Evolutionary conservation across 176 grass and related monocot species (phyloP), one percentile per base, ranked within the genome.

Genomic region (Carex parvula): DNA sequence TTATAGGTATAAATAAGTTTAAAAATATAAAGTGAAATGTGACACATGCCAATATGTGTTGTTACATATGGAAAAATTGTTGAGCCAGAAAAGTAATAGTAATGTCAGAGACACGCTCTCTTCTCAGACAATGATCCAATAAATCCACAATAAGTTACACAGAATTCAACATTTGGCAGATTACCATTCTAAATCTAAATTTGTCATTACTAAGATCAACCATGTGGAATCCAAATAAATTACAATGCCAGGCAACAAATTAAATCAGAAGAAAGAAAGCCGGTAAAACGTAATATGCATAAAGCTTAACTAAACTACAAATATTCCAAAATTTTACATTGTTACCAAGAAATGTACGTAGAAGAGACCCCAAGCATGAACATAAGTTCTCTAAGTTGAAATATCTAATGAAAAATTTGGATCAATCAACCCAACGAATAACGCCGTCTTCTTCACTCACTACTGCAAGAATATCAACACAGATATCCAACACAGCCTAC

Each of bases 371-470:
- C 53, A 72, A 82, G 39, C 35, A 81, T 14, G 29, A 63, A 46
- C 6, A 70, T 14, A 0, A 84, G 44, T 71, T 52, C 9, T 60
- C 54, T 63, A 57, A 26, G 42, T 84, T 58, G 3, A 74, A 82
- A 32, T 41, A 79, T 74, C 71, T 41, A 57, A 56, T 15, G 26
- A 60, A 58, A 83, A 66, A 53, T 41, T 62, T 64, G 52, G 85
- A 20, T 83, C 81, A 95, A 81, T 93, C 89, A 20, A 98, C 73
- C 89, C 92, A 98, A 83, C 95, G 79, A 26, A 86, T 89, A 55
- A 98, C 64, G 3, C 95, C 95, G 11, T 98, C 95, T 52, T 98
- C 95, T 82, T 94, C 94, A 60, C 89, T 90, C 13, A 81, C 88
- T 10, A 87, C 91, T 52, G 92, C 95, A 35, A 93, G 91, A 79